phyloP scores from a whole-genome alignment of 129 eudicot species.

The Escallonia herrerae region DNA sequence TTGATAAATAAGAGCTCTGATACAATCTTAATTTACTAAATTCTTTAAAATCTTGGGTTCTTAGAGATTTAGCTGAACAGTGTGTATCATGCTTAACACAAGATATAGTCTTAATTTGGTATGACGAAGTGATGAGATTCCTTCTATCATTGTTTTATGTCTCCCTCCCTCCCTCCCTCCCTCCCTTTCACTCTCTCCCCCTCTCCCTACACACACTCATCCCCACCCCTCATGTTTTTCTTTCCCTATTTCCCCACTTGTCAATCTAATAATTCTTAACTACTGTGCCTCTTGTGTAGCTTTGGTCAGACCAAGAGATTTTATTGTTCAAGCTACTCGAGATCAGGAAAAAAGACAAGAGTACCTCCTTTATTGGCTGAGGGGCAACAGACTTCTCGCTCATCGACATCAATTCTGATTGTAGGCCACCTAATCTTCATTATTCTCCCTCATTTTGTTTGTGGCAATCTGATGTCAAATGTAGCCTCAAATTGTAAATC shows the following conservation, averaged over 20 bases:
- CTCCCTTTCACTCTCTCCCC: neutral
- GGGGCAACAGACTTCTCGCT: slow-evolving; percentile 18
- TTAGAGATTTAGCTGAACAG: too few relatives aligned
- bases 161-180: neutral
- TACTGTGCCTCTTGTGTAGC: slow-evolving; percentile 18
- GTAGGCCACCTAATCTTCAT: slow-evolving; percentile 38
- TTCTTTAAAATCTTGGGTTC: too few relatives aligned
- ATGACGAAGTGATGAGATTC: neutral
- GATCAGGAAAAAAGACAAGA: slow-evolving; percentile 24
- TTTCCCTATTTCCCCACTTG: neutral
- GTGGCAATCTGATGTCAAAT: neutral
- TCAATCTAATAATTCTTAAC: neutral
- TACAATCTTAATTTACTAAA: too few relatives aligned
- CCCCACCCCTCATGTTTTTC: neutral
- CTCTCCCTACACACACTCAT: neutral
- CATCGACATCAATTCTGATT: slow-evolving; percentile 32
- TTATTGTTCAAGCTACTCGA: slow-evolving; percentile 42
- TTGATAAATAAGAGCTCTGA: too few relatives aligned
- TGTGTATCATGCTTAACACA: neutral
- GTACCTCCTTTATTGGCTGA: slow-evolving; percentile 16
- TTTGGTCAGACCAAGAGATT: slow-evolving; percentile 29
- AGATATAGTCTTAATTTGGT: neutral
- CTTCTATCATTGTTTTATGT: neutral
- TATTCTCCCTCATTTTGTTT: slow-evolving; percentile 3
- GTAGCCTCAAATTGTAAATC: neutral